Percentiles rank a stretch among this genome's conserved stretches.
Evolutionary conservation across 768 basidiomycete genomes (phyloP).

Genomic region (Hericium coralloides): DNA sequence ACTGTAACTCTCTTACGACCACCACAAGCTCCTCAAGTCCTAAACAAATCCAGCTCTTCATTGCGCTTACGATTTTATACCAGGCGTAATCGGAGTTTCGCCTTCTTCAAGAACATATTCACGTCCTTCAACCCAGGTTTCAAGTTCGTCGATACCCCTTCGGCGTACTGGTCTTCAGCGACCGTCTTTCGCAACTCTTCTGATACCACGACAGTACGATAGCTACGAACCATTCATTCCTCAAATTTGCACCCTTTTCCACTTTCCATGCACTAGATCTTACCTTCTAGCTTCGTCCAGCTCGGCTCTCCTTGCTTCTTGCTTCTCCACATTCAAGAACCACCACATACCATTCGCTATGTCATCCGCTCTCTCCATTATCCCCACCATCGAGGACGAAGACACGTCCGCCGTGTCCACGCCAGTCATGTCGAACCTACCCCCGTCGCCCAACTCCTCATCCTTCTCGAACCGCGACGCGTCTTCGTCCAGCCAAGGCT

Average conservation of each 20-base stretch:
- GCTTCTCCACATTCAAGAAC: neutral
- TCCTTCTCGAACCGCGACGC: neutral
- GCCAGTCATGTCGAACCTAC: conserved; percentile 6
- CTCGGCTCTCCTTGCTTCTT: conserved; percentile 1
- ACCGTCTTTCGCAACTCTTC: neutral
- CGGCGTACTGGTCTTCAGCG: no score
- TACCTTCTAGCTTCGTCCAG: neutral
- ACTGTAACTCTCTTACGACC: neutral
- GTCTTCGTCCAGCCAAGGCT: neutral
- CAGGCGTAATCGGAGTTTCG: neutral
- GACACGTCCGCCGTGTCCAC: conserved; percentile 13
- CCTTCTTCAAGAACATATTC: neutral
- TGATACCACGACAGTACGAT: neutral
- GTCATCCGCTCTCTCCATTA: conserved; percentile 4
- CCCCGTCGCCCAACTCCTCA: neutral
- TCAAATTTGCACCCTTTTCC: neutral
- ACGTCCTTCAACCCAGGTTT: neutral
- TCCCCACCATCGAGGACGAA: conserved; percentile 7
- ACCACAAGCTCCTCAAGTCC: neutral
- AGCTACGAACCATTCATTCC: neutral
- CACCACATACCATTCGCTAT: neutral
- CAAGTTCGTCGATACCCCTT: no score
- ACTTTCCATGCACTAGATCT: neutral
- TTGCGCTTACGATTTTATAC: neutral
- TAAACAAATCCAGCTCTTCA: neutral